phyloP scores from a whole-genome alignment of 495 filamentous ascomycete genomes.

The Aspergillus wentii region DNA sequence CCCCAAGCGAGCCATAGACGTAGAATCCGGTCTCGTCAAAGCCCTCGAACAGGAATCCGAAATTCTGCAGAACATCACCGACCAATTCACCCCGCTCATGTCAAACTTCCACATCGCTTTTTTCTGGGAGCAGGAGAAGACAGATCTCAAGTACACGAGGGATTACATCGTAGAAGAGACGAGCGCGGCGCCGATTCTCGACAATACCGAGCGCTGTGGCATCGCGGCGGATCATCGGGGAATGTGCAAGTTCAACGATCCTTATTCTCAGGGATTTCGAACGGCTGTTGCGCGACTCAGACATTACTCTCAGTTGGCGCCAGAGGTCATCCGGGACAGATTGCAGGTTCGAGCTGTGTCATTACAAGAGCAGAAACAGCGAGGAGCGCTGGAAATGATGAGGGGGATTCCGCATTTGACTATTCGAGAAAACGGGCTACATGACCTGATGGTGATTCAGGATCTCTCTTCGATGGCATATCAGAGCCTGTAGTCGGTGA shows the following conservation, averaged over 20 bases:
- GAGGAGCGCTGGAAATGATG: no score
- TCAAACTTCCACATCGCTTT: conserved; percentile 32
- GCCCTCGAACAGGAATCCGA: conserved; percentile 32
- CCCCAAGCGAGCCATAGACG: conserved; percentile 12
- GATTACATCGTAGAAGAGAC: conserved; percentile 27
- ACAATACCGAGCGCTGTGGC: conserved; percentile 25
- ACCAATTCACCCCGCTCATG: conserved; percentile 40
- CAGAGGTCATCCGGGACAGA: neutral
- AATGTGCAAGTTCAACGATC: conserved; percentile 14
- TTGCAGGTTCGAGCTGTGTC: no score
- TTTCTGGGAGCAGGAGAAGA: conserved; percentile 41
- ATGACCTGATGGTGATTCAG: no score
- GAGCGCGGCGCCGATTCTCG: conserved; percentile 27
- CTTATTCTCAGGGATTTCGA: conserved; percentile 13
- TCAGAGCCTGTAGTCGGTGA: no score
- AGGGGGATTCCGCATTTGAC: no score
- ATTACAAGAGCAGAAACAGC: no score
- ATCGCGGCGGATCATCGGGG: conserved; percentile 19
- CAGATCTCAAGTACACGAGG: conserved; percentile 23
- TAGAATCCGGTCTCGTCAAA: conserved; percentile 18
- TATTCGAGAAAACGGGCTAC: no score
- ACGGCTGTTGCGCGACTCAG: conserved; percentile 7
- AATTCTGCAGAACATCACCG: conserved; percentile 36
- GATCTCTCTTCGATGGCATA: no score
- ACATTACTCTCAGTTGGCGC: neutral